Percentiles rank a stretch among this genome's conserved stretches.
phyloP scores from a whole-genome alignment of 306 rosid genomes.

The Sindora glabra region DNA sequence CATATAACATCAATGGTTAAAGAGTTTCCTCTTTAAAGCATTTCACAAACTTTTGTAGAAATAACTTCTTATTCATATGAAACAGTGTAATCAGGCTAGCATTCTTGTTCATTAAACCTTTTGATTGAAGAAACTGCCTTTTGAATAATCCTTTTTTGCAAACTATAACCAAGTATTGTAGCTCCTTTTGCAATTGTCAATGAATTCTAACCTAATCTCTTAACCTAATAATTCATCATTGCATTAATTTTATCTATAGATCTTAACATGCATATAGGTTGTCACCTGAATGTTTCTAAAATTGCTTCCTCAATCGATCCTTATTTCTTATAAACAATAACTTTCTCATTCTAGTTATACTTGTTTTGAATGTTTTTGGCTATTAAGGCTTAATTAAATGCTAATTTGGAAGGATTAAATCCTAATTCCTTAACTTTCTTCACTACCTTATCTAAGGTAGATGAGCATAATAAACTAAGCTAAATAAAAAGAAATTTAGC shows the following conservation, averaged over 20 bases:
- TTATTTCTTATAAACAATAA: slow-evolving; percentile 35
- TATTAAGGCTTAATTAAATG: slow-evolving; percentile 21
- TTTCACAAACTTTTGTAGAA: slow-evolving; percentile 21
- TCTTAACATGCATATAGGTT: slow-evolving; percentile 26
- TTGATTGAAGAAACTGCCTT: slow-evolving; percentile 21
- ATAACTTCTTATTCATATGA: not conserved
- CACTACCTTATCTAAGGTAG: not conserved
- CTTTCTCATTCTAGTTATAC: slow-evolving; percentile 31
- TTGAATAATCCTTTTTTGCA: slow-evolving; percentile 37
- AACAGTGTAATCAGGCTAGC: not conserved
- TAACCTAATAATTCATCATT: slow-evolving; percentile 31
- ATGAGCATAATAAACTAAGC: no score
- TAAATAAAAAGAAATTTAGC: not conserved
- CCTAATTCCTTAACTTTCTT: slow-evolving; percentile 34
- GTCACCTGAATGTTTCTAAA: slow-evolving; percentile 20
- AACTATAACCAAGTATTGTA: slow-evolving; percentile 1
- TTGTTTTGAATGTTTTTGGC: slow-evolving; percentile 12
- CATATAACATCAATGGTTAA: slow-evolving; percentile 9
- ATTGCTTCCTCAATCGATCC: slow-evolving; percentile 46
- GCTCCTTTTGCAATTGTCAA: slow-evolving; percentile 5
- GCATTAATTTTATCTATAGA: slow-evolving; percentile 28
- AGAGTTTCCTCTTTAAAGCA: not conserved
- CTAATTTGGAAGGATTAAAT: slow-evolving; percentile 8
- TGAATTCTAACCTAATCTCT: slow-evolving; percentile 23
- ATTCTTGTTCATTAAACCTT: slow-evolving; percentile 18